Base-by-base conservation (phyloP, 2,329 filamentous ascomycete species). In the Diaporthe citrichinensis region DNA sequence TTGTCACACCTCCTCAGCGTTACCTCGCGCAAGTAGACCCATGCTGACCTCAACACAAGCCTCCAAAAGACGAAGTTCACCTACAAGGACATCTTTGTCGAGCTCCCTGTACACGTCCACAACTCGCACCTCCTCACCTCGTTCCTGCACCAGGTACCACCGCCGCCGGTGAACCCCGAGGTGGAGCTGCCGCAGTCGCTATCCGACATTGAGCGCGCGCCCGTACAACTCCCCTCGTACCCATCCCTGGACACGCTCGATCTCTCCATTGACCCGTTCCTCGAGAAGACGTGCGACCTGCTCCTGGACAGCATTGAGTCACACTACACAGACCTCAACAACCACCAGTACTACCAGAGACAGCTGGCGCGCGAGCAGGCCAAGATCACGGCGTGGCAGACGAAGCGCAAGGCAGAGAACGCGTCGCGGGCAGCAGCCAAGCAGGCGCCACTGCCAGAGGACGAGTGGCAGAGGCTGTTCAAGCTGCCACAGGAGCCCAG, bases 291-390 rank as follows among this genome's bases (percentile, higher is more conserved):
- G 71, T 98, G 95, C 87, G 96, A 99, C 83, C 92, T 98, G 79
- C 92, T 99, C 74, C 92, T 98, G 78, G 97, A 99, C 83, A 95
- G 94, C 88, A 98, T 99, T 84, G 97, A 99, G 89, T 94, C 94
- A 74, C 97, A 99, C 89, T 97, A 98, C 88, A 98, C 96, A 76
- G 97, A 99, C 87, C 94, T 98, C 84, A 98, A 98, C 92, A 99
- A 99, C 91, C 97, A 97, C 88, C 96, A 98, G 86, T 92, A 91
- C 90, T 98, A 98, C 89, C 95, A 98, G 88, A 92, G 97, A 82
- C 95, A 97, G 83, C 90, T 98, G 75, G 94, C 93, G 72, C 94
- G 97, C 80, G 97, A 99, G 88, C 97, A 99, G 88, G 88, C 94
- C 81, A 99, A 98, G 91, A 98, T 99, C 81, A 93, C 94, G 73